Conservation (phyloP, 208 protist genomes). For the Porcisia hertigi region DNA sequence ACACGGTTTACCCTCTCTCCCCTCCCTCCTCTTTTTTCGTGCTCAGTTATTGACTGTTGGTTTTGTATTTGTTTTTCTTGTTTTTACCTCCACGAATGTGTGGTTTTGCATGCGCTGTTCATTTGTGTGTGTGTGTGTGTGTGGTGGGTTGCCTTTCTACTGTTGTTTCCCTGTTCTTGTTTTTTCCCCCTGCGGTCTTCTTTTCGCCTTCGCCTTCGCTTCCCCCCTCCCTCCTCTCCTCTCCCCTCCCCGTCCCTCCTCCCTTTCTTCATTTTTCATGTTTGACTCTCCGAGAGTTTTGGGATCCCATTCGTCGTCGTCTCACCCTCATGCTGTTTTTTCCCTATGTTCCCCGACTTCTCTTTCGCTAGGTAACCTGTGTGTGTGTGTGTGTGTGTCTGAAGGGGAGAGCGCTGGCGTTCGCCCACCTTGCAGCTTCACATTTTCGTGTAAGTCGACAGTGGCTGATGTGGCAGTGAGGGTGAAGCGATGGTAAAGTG, state of each 20-base stretch:
- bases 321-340: not conserved
- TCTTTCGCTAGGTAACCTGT: not conserved
- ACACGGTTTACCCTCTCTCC: not conserved
- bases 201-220: not conserved
- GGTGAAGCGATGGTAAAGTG: not conserved
- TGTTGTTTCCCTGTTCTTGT: constrained; percentile 6
- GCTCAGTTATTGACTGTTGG: not conserved
- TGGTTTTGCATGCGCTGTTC: not conserved
- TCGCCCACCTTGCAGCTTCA: not conserved
- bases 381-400: not conserved
- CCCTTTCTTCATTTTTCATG: constrained; percentile 14
- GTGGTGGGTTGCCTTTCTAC: constrained; percentile 6
- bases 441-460: not conserved
- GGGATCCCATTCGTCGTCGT: not conserved
- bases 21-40: not conserved
- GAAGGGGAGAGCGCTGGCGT: not conserved
- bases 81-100: constrained; percentile 1
- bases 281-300: not conserved
- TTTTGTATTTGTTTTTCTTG: not conserved
- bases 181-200: constrained; percentile 6
- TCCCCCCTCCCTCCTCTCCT: not conserved
- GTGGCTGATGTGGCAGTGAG: not conserved
- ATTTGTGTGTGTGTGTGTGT: constrained; percentile 4
- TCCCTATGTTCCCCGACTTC: not conserved
- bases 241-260: not conserved